phyloP scores from a whole-genome alignment of 768 basidiomycete genomes.

The Pisolithus marmoratus region DNA sequence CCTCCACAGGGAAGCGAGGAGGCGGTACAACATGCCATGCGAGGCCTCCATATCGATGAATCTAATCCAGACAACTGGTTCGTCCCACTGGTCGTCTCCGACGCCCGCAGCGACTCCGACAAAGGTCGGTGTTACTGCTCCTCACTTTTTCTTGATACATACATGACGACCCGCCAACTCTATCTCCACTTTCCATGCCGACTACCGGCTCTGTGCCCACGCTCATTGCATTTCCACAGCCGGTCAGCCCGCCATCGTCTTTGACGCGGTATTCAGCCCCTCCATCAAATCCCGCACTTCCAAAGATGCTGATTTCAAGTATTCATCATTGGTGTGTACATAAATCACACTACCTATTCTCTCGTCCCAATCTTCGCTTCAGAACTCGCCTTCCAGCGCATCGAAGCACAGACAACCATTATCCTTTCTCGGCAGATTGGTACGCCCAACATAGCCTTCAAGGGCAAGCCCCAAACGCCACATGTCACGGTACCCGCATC shows the following conservation, averaged over 20 bases:
- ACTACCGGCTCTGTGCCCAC: background rate
- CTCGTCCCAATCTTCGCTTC: conserved; percentile 10
- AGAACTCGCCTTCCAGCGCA: conserved; percentile 67
- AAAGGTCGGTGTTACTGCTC: conserved; percentile 46
- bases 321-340: conserved; percentile 60
- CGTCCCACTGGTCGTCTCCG: conserved; percentile 69
- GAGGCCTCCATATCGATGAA: conserved; percentile 40
- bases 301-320: conserved; percentile 59
- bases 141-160: conserved; percentile 4
- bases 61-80: conserved; percentile 43
- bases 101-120: conserved; percentile 55
- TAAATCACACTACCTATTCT: background rate
- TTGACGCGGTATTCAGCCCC: conserved; percentile 65
- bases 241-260: conserved; percentile 62
- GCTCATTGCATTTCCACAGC: conserved; percentile 34
- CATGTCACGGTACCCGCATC: conserved; percentile 49
- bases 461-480: conserved; percentile 61
- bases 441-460: conserved; percentile 72
- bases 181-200: conserved; percentile 11
- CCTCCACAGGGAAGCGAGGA: conserved; percentile 60
- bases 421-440: conserved; percentile 61
- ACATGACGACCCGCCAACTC: background rate
- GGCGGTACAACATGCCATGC: conserved; percentile 52
- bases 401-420: conserved; percentile 57
- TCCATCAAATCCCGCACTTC: conserved; percentile 54